phyloP scores from a whole-genome alignment of 1,284 basidiomycete species.

The Cerrena zonata region DNA sequence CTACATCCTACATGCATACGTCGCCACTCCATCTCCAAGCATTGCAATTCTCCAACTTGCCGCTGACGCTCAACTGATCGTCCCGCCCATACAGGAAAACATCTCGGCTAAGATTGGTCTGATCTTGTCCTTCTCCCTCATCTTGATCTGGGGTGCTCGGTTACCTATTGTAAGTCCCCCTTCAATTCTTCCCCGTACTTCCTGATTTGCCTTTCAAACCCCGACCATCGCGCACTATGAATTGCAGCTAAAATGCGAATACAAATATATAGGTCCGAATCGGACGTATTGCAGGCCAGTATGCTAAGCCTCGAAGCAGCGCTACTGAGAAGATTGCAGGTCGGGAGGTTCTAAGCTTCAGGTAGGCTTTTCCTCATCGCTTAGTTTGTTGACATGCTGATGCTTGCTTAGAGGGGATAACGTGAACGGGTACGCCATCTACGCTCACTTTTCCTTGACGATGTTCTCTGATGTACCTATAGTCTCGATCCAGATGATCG shows the following conservation, averaged over 20 bases:
- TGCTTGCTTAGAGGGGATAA: constrained; percentile 78
- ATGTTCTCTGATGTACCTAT: neutral
- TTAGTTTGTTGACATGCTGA: neutral
- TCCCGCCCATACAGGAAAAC: constrained; percentile 83
- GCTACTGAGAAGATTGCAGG: constrained; percentile 74
- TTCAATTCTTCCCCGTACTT: neutral
- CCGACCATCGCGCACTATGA: neutral
- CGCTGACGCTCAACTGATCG: too few species aligned
- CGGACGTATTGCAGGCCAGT: constrained; percentile 91
- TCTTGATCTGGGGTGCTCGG: constrained; percentile 89
- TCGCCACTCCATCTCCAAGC: too few species aligned
- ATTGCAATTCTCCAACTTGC: too few species aligned
- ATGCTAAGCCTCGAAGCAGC: constrained; percentile 92
- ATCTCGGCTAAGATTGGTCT: constrained; percentile 92
- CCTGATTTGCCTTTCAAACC: neutral
- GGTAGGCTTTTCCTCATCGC: constrained; percentile 37
- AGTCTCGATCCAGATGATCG: constrained; percentile 73
- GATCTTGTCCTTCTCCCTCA: constrained; percentile 90
- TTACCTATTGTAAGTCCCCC: constrained; percentile 67
- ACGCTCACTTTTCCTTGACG: neutral
- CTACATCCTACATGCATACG: neutral
- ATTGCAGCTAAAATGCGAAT: neutral
- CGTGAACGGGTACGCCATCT: constrained; percentile 70
- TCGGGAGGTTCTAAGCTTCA: constrained; percentile 71
- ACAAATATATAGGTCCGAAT: constrained; percentile 61